Evolutionary conservation across 1,284 basidiomycete genomes (phyloP).

Genomic region (Cryptococcus amylolentus): DNA sequence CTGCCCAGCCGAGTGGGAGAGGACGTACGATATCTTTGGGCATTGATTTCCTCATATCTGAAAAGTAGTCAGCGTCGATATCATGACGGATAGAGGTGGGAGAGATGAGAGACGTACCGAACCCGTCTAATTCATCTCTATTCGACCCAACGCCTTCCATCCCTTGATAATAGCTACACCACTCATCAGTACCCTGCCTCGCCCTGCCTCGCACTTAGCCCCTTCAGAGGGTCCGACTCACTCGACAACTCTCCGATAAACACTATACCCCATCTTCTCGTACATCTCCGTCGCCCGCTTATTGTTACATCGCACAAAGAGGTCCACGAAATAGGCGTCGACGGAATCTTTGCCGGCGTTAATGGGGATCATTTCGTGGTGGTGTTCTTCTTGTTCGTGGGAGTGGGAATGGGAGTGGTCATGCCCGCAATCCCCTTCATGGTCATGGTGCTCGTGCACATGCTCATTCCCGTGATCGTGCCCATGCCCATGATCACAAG

Average conservation of each 20-base stretch:
- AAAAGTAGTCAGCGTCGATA: neutral
- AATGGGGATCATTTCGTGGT: neutral
- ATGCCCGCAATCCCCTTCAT: neutral
- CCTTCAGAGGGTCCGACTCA: slow-evolving; percentile 25
- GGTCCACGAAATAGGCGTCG: slow-evolving; percentile 49
- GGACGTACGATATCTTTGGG: slow-evolving; percentile 40
- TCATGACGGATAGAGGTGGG: neutral
- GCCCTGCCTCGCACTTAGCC: neutral
- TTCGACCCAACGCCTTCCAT: slow-evolving; percentile 47
- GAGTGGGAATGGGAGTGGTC: neutral
- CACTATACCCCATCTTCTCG: slow-evolving; percentile 49
- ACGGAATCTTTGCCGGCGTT: slow-evolving; percentile 27
- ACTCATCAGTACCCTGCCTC: neutral
- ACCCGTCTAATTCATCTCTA: slow-evolving; percentile 48
- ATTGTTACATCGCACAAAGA: slow-evolving; percentile 51
- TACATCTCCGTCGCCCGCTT: slow-evolving; percentile 48
- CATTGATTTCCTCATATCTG: slow-evolving; percentile 50
- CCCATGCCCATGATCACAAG: neutral
- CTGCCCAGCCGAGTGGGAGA: neutral
- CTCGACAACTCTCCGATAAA: slow-evolving; percentile 50
- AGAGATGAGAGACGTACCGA: slow-evolving; percentile 23
- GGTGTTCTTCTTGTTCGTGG: slow-evolving; percentile 5
- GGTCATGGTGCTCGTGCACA: neutral
- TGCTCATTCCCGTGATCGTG: slow-evolving; percentile 3
- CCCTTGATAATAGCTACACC: slow-evolving; percentile 45